These are phyloP conservation scores for Venturia pyrina DNA, from an alignment of 2,329 filamentous ascomycete species.

Conservation along the genomic window DNA sequence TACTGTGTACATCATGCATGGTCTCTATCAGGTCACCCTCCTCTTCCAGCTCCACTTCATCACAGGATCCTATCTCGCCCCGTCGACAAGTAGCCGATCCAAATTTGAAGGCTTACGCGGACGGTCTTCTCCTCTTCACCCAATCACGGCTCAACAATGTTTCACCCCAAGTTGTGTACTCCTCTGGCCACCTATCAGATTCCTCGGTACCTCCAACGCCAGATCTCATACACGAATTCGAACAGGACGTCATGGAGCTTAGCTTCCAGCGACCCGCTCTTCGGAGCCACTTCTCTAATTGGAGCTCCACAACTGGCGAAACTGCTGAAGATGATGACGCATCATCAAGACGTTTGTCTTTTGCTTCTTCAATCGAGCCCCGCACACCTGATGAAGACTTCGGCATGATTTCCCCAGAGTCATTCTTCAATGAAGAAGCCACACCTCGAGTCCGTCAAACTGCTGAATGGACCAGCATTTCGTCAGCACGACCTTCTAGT, in stretches of 20 bases:
- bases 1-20: background rate
- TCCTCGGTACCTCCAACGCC: conserved; percentile 4
- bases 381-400: conserved; percentile 9
- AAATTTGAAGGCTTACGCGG: conserved; percentile 11
- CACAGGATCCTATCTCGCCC: background rate
- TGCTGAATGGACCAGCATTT: background rate
- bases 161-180: conserved; percentile 1
- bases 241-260: conserved; percentile 6
- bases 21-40: conserved; percentile 2
- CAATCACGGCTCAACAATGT: conserved; percentile 8
- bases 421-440: conserved; percentile 10
- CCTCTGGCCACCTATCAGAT: background rate
- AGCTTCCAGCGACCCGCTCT: background rate
- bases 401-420: conserved; percentile 9
- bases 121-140: conserved; percentile 12
- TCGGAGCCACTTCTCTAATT: conserved; percentile 11
- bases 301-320: conserved; percentile 10
- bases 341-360: background rate
- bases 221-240: background rate
- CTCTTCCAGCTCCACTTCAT: background rate
- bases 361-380: conserved; percentile 10
- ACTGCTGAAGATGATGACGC: background rate
- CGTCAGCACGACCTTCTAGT: conserved; percentile 6
- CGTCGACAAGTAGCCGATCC: conserved; percentile 3
- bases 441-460: conserved; percentile 8